Evolutionary conservation across 1,284 basidiomycete species (phyloP).

Genomic region (Veloporphyrellus conicus): DNA sequence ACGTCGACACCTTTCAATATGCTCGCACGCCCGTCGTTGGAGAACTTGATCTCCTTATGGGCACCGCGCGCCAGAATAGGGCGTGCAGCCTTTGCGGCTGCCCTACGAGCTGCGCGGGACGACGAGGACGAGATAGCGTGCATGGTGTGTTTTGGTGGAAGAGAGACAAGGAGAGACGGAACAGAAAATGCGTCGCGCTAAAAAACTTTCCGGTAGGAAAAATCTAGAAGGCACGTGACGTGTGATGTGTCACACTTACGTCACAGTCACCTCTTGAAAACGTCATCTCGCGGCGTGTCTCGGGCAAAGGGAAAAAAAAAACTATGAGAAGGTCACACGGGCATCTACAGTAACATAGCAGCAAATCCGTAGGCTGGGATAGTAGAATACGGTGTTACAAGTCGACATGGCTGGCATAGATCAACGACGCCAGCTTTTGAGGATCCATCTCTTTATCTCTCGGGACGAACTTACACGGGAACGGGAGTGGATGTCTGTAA

Average conservation of each 20-base stretch:
- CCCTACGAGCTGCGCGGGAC: slow-evolving; percentile 45
- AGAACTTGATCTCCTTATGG: slow-evolving; percentile 97
- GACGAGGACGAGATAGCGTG: slow-evolving; percentile 36
- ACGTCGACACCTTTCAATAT: slow-evolving; percentile 96
- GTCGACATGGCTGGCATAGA: slow-evolving; percentile 4
- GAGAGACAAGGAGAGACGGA: slow-evolving; percentile 1
- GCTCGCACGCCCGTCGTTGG: slow-evolving; percentile 89
- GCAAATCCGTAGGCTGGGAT: too few relatives aligned
- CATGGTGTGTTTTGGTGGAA: slow-evolving; percentile 12
- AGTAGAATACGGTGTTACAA: neutral
- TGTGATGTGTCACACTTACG: slow-evolving; percentile 3
- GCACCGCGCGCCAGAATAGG: slow-evolving; percentile 59
- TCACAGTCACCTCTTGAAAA: neutral
- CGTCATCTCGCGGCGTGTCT: too few relatives aligned
- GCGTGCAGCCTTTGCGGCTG: slow-evolving; percentile 44
- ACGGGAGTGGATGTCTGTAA: slow-evolving; percentile 14
- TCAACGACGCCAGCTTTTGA: slow-evolving; percentile 14
- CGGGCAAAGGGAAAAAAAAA: too few relatives aligned
- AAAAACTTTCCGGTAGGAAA: slow-evolving; percentile 22
- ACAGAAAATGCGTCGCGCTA: slow-evolving; percentile 5
- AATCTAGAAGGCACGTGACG: slow-evolving; percentile 24
- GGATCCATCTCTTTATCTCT: slow-evolving; percentile 15
- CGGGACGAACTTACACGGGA: slow-evolving; percentile 19
- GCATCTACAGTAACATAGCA: too few relatives aligned
- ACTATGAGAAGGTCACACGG: too few relatives aligned